Evolutionary conservation across 2,329 filamentous ascomycete species (phyloP), one percentile per base, ranked within the genome.

Genomic region (Grosmannia serpens): DNA sequence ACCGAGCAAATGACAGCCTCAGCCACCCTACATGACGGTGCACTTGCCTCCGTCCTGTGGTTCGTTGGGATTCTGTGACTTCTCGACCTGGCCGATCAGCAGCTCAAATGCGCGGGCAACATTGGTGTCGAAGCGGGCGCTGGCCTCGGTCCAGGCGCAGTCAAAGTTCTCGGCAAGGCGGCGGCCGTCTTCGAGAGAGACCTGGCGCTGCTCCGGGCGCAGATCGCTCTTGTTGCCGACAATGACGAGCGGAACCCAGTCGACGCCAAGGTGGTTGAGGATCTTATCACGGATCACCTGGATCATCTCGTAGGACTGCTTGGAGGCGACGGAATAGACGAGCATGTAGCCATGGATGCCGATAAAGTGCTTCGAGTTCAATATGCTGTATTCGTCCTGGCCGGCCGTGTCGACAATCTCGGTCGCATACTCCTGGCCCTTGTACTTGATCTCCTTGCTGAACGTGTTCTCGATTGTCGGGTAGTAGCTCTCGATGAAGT

Each of bases 401-500:
- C 94, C 94, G 57, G 94, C 94, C 31, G 94, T 99, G 71, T 99
- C 94, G 71, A 99, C 94, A 68, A 99, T 97, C 76, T 99, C 94
- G 15, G 91, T 96, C 56, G 89, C 85, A 73, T 86, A 99, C 64
- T 97, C 94, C 73, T 96, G 90, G 55, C 88, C 87, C 74, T 94
- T 95, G 73, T 88, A 87, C 67, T 89, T 88, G 71, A 99, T 96
- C 65, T 91, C 86, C 73, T 95, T 95, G 78, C 88, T 95, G 72
- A 99, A 99, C 2, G 92, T 97, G 73, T 97, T 99, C 74, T 99
- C 94, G 68, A 99, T 97, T 47, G 94, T 99, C 41, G 94, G 94
- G 73, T 99, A 99, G 75, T 99, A 99, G 73, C 89, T 95, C 73
- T 99, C 94, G 69, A 99, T 92, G 70, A 99, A 99, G 75, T 96